Evolutionary conservation across 345 rosid genomes (phyloP).

Genomic region (Euclidium syriacum): DNA sequence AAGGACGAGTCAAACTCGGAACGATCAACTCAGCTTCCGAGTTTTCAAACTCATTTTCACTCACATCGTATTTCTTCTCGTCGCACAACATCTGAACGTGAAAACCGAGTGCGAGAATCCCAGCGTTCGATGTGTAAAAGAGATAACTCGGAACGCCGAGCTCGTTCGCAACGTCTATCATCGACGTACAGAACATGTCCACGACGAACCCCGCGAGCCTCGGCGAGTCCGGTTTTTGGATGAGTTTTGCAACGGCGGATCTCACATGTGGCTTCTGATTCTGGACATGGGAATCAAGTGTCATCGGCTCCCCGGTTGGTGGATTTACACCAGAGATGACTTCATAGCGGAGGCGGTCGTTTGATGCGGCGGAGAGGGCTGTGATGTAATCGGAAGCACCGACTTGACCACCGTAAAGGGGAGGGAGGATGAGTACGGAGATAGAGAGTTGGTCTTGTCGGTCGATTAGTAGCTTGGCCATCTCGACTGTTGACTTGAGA

Average conservation of each 20-base stretch:
- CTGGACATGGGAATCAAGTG: not conserved
- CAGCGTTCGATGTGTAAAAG: slow-evolving; percentile 33
- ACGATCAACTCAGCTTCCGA: slow-evolving; percentile 21
- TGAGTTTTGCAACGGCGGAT: slow-evolving; percentile 14
- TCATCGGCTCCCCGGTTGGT: not conserved
- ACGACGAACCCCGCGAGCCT: slow-evolving; percentile 35
- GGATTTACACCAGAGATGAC: slow-evolving; percentile 9
- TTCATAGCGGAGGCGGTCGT: not conserved
- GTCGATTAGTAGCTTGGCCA: slow-evolving; percentile 31
- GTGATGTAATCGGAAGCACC: slow-evolving; percentile 1
- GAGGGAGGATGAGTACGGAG: slow-evolving; percentile 29
- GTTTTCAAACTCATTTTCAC: slow-evolving; percentile 23
- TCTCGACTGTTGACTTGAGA: slow-evolving; percentile 23
- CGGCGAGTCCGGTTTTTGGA: not conserved
- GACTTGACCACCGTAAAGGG: not conserved
- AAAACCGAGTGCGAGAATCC: slow-evolving; percentile 16
- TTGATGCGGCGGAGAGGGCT: not conserved
- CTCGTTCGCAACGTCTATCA: slow-evolving; percentile 41
- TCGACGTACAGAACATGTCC: slow-evolving; percentile 39
- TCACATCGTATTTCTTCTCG: not conserved
- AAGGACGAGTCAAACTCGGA: slow-evolving; percentile 17
- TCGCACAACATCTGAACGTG: slow-evolving; percentile 10
- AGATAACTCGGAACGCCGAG: slow-evolving; percentile 37
- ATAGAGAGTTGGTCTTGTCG: slow-evolving; percentile 22
- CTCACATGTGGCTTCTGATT: slow-evolving; percentile 28